Conservation (phyloP, 202 grass and related monocot species). For the Carex arenaria region DNA sequence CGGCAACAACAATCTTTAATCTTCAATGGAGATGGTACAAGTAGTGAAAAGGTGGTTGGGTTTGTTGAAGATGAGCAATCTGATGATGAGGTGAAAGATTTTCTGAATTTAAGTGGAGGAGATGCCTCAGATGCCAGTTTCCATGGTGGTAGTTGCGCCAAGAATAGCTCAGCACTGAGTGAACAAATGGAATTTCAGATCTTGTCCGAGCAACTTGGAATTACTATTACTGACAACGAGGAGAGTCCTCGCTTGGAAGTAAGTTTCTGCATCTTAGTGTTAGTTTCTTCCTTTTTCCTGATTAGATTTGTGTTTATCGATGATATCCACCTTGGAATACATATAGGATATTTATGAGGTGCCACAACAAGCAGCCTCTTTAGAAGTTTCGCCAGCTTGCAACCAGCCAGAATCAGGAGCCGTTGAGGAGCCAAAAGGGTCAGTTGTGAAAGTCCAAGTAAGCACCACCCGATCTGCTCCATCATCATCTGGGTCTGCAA, state of each 20-base stretch:
- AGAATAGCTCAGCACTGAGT: constrained; percentile 28
- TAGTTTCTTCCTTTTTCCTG: neutral
- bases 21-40: constrained; percentile 29
- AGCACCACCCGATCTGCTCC: constrained; percentile 47
- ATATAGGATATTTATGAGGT: constrained; percentile 65
- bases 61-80: constrained; percentile 32
- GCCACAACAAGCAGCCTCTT: constrained; percentile 23
- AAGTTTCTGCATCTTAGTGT: constrained; percentile 22
- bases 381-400: constrained; percentile 18
- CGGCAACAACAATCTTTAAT: constrained; percentile 28
- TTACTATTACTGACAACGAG: constrained; percentile 45
- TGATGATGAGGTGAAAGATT: constrained; percentile 42
- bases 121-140: constrained; percentile 46
- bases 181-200: constrained; percentile 76
- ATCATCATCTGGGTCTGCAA: constrained; percentile 32
- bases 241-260: constrained; percentile 65
- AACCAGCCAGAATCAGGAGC: constrained; percentile 13
- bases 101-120: constrained; percentile 59
- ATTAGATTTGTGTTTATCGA: neutral
- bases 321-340: neutral
- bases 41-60: neutral
- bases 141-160: constrained; percentile 27
- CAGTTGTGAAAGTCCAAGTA: constrained; percentile 38
- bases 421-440: neutral
- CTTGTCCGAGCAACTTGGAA: constrained; percentile 82